Evolutionary conservation across 2,329 filamentous ascomycete genomes (phyloP).

Genomic region (Aspergillus japonicus): DNA sequence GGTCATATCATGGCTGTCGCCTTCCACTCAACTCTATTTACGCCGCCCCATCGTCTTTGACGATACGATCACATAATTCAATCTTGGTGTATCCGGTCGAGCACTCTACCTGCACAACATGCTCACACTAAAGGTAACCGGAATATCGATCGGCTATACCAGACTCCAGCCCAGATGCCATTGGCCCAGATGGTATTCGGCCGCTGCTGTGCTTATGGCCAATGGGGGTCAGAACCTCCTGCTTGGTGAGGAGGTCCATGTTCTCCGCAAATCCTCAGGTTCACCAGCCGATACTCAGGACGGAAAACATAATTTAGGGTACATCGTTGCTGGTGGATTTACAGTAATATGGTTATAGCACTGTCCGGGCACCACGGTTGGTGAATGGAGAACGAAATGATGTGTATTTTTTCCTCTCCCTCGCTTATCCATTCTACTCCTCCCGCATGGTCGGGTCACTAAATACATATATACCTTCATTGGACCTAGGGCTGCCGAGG

Average conservation of each 20-base stretch:
- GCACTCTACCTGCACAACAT: neutral
- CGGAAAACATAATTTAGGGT: no score
- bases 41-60: neutral
- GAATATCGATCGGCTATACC: neutral
- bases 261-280: neutral
- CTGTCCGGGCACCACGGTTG: no score
- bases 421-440: no score
- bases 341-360: no score
- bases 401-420: no score
- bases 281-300: neutral
- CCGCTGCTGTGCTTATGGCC: neutral
- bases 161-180: neutral
- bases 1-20: neutral
- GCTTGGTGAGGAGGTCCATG: slow-evolving; percentile 2
- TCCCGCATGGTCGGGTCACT: no score
- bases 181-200: neutral
- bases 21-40: neutral
- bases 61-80: no score
- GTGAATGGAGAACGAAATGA: no score
- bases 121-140: neutral
- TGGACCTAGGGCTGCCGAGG: no score
- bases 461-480: no score
- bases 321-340: no score
- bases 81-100: no score
- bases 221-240: neutral